Evolutionary conservation across 2,329 filamentous ascomycete genomes (phyloP).

Genomic region (Hypocrella siamensis): DNA sequence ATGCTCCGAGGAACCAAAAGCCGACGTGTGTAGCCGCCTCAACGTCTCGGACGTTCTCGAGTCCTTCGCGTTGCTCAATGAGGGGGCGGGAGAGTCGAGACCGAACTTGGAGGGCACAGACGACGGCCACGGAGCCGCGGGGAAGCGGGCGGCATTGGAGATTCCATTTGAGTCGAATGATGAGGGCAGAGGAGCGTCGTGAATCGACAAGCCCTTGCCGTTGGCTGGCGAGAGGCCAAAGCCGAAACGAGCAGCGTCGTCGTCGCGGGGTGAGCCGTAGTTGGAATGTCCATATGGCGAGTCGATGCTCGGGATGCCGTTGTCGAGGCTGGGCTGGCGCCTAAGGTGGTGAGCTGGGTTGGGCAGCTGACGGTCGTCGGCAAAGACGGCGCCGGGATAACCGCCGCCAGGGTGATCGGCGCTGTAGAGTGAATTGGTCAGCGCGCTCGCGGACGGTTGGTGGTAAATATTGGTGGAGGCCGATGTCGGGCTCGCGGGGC

Average conservation of each 20-base stretch:
- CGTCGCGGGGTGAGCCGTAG: slow-evolving; percentile 75
- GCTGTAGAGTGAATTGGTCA: slow-evolving; percentile 42
- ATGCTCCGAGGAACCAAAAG: slow-evolving; percentile 51
- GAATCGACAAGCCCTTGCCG: slow-evolving; percentile 62
- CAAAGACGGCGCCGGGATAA: slow-evolving; percentile 21
- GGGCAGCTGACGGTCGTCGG: slow-evolving; percentile 18
- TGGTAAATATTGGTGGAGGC: slow-evolving; percentile 15
- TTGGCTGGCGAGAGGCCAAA: slow-evolving; percentile 64
- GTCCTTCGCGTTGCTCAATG: slow-evolving; percentile 47
- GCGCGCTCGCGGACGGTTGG: slow-evolving; percentile 50
- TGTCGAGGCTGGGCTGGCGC: slow-evolving; percentile 37
- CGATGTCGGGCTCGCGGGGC: slow-evolving; percentile 25
- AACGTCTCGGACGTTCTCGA: slow-evolving; percentile 46
- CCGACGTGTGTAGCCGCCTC: slow-evolving; percentile 49
- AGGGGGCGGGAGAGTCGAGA: slow-evolving; percentile 69
- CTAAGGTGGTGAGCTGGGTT: slow-evolving; percentile 21
- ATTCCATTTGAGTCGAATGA: slow-evolving; percentile 96
- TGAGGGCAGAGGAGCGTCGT: slow-evolving; percentile 82
- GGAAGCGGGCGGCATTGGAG: slow-evolving; percentile 74
- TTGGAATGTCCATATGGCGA: slow-evolving; percentile 41
- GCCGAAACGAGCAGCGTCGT: slow-evolving; percentile 40
- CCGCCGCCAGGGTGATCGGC: slow-evolving; percentile 19
- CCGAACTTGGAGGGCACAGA: slow-evolving; percentile 89
- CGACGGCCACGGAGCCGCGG: slow-evolving; percentile 66
- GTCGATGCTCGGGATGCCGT: slow-evolving; percentile 41